These are phyloP conservation scores for Mollisiaceae sp. DNA, from an alignment of 2,329 filamentous ascomycete species.

Conservation along the genomic window DNA sequence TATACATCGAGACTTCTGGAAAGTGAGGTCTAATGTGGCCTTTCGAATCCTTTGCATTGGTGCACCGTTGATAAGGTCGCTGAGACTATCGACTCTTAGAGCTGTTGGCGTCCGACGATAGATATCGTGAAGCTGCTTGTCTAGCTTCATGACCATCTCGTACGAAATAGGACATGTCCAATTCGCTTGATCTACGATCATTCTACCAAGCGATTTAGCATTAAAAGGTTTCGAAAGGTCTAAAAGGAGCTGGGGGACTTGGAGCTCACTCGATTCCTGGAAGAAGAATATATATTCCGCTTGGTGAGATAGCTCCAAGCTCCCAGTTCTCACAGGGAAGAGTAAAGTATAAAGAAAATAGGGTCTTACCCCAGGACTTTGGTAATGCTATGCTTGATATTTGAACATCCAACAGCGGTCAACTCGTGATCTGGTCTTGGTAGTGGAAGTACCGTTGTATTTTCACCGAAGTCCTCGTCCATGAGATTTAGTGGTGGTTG, in stretches of 20 bases:
- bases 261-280: too few species aligned
- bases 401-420: slow-evolving; percentile 59
- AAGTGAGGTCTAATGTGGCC: slow-evolving; percentile 43
- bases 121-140: slow-evolving; percentile 50
- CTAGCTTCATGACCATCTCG: slow-evolving; percentile 55
- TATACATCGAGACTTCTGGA: slow-evolving; percentile 35
- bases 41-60: slow-evolving; percentile 54
- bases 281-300: too few species aligned
- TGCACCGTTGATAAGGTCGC: slow-evolving; percentile 53
- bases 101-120: slow-evolving; percentile 52
- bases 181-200: slow-evolving; percentile 58
- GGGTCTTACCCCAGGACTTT: slow-evolving; percentile 48
- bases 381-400: slow-evolving; percentile 55
- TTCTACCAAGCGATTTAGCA: slow-evolving; percentile 29
- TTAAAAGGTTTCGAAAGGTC: too few species aligned
- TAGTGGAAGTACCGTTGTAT: slow-evolving; percentile 59
- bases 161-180: slow-evolving; percentile 54
- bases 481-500: slow-evolving; percentile 64
- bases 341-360: too few species aligned
- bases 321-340: too few species aligned
- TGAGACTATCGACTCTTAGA: slow-evolving; percentile 53
- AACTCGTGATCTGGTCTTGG: slow-evolving; percentile 59
- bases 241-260: too few species aligned
- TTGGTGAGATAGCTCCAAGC: too few species aligned
- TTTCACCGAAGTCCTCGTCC: slow-evolving; percentile 67